Conservation (phyloP, 306 rosid species). For the Cicer yamashitae region DNA sequence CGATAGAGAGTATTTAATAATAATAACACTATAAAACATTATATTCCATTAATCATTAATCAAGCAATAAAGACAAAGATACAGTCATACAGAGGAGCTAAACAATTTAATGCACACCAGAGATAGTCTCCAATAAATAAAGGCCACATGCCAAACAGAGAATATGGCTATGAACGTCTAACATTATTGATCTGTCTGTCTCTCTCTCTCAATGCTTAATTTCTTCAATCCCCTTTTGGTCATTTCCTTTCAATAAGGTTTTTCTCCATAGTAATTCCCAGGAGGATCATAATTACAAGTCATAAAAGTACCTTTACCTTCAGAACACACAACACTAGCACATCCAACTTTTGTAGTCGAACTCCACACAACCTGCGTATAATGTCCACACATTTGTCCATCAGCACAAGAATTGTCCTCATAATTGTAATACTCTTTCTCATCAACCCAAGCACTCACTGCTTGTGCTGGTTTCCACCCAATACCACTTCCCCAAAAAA, state of each 20-base stretch:
- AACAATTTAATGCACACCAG: slow-evolving; percentile 11
- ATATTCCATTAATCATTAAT: neutral
- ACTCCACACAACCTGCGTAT: slow-evolving; percentile 88
- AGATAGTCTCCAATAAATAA: slow-evolving; percentile 22
- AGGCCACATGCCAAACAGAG: slow-evolving; percentile 42
- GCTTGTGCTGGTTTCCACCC: slow-evolving; percentile 84
- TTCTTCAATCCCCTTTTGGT: neutral
- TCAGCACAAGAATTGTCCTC: slow-evolving; percentile 62
- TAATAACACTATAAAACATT: too few relatives aligned
- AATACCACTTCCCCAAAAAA: slow-evolving; percentile 89
- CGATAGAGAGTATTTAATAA: too few relatives aligned
- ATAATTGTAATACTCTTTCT: slow-evolving; percentile 63
- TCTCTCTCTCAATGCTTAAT: neutral
- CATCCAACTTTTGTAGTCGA: slow-evolving; percentile 66
- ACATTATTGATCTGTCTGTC: slow-evolving; percentile 36
- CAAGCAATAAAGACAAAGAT: slow-evolving; percentile 28
- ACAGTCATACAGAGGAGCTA: slow-evolving; percentile 7
- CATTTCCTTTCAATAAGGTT: slow-evolving; percentile 62
- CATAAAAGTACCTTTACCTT: slow-evolving; percentile 72
- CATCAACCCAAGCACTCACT: slow-evolving; percentile 73
- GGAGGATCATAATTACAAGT: slow-evolving; percentile 94
- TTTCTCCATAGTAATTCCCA: slow-evolving; percentile 82
- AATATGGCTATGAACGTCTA: neutral
- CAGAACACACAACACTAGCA: slow-evolving; percentile 63
- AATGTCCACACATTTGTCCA: slow-evolving; percentile 79